phyloP scores from a whole-genome alignment of 2,329 filamentous ascomycete genomes.

The Aspergillus brasiliensis region DNA sequence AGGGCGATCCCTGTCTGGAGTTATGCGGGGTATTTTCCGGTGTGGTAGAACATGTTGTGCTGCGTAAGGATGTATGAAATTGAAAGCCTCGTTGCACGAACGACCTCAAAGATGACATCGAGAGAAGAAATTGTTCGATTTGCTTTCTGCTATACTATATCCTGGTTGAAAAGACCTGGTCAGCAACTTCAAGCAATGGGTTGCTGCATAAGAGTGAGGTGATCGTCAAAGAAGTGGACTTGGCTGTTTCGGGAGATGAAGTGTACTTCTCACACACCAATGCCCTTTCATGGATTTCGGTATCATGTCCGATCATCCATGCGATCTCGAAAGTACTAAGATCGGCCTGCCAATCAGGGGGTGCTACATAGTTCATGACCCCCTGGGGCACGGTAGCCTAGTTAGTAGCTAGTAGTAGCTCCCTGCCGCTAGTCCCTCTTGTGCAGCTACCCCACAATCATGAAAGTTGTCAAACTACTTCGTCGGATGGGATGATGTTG shows the following conservation, averaged over 20 bases:
- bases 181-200: no score
- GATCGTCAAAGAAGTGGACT: not conserved
- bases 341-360: not conserved
- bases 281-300: not conserved
- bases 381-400: not conserved
- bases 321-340: not conserved
- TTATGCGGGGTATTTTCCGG: no score
- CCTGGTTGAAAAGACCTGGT: no score
- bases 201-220: no score
- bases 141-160: no score
- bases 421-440: not conserved
- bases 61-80: no score
- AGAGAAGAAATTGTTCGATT: no score
- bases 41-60: no score
- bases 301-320: not conserved
- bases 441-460: not conserved
- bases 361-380: not conserved
- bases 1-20: no score
- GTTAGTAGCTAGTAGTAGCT: not conserved
- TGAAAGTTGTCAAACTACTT: not conserved
- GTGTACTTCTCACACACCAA: not conserved
- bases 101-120: no score
- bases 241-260: not conserved
- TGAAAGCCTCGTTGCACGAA: no score
- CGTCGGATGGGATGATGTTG: not conserved